Evolutionary conservation across 1,284 basidiomycete species (phyloP), one percentile per base, ranked within the genome.

Genomic region (Tremellales sp.): DNA sequence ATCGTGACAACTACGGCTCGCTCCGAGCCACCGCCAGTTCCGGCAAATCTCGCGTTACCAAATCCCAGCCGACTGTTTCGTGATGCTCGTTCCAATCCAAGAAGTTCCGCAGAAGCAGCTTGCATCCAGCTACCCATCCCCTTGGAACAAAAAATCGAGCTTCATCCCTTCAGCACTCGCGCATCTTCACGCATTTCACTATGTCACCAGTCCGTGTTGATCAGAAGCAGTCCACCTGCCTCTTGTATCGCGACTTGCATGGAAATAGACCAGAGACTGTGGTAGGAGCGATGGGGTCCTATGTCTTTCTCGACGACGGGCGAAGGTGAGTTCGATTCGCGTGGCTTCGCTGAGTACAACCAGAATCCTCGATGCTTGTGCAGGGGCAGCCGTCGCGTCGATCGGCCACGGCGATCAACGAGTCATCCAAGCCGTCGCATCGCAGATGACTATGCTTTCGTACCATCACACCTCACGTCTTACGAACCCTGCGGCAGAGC

Each of bases 371-470:
- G 63, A 66, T 46, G 61, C 52, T 5, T 53, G 55, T 12, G 89
- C 87, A 35, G 89, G 89, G 27, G 87, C 88, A 4, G 87, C 89
- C 8, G 88, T 92, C 31, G 73, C 82, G 4, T 87, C 83, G 60
- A 70, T 92, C 38, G 89, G 89, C 1, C 81, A 82, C 56, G 80
- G 78, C 10, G 82, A 90, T 61, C 83, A 83, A 6, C 79, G 77
- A 28, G 58, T 68, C 33, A 48, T 61, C 24, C 21, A 41, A 18
- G 66, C 57, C 5, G 50, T 67, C 1, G 16, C 55, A 4, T 19
- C 45, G 26, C 88, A 92, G 61, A 74, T 84, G 18, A 82, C 84
- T 63, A 81, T 80, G 56, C 71, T 90, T 29, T 77, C 85, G 2
- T 63, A 65, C 48, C 40, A 47, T 16, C 45, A 56, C 48, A 52